Conservation (phyloP, 2,329 filamentous ascomycete species). For the Pestalotiopsis sp. region DNA sequence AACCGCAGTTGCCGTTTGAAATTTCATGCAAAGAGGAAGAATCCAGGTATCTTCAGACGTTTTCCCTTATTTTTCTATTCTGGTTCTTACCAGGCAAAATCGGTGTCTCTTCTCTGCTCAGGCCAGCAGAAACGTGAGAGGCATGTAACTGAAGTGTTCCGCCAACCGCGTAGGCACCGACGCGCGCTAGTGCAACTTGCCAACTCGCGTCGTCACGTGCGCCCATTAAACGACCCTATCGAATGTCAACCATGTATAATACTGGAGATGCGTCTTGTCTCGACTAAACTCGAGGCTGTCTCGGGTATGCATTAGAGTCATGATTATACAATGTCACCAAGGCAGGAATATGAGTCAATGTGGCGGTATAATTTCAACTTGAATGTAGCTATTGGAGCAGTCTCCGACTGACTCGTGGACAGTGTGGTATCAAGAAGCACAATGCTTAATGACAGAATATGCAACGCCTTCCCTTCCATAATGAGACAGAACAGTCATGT, state of each 20-base stretch:
- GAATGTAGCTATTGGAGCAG: not conserved
- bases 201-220: conserved; percentile 8
- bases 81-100: not conserved
- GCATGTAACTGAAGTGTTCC: not conserved
- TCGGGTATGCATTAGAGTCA: too few relatives aligned
- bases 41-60: too few relatives aligned
- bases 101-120: not conserved
- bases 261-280: too few relatives aligned
- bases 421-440: not conserved
- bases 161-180: conserved; percentile 6
- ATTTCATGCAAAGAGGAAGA: too few relatives aligned
- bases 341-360: not conserved
- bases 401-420: not conserved
- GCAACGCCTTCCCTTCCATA: not conserved
- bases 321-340: too few relatives aligned
- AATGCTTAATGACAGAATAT: not conserved
- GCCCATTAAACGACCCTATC: not conserved
- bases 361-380: not conserved
- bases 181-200: not conserved
- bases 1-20: too few relatives aligned
- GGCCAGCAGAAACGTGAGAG: not conserved
- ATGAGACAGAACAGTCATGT: not conserved
- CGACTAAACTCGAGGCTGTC: too few relatives aligned
- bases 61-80: too few relatives aligned
- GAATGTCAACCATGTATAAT: not conserved